phyloP scores from a whole-genome alignment of 805 yeast genomes.

The Metschnikowia lochheadii region DNA sequence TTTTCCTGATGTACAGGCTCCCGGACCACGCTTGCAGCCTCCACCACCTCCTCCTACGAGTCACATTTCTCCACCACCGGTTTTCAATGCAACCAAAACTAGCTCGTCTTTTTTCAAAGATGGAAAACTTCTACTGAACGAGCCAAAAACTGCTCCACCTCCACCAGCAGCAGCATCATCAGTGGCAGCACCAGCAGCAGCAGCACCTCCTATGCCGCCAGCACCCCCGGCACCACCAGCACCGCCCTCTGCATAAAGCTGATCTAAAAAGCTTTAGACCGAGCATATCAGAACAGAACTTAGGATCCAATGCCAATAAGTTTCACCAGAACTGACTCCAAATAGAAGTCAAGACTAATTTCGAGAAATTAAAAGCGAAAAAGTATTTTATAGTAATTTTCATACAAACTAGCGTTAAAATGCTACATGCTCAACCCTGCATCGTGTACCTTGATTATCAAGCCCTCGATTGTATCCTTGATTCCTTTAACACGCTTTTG shows the following conservation, averaged over 20 bases:
- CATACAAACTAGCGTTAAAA: too few relatives aligned
- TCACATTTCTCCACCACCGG: background rate
- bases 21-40: slow-evolving; percentile 1
- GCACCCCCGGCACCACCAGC: slow-evolving; percentile 21
- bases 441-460: slow-evolving; percentile 6
- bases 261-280: background rate
- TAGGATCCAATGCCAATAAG: too few relatives aligned
- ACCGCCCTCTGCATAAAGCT: slow-evolving; percentile 3
- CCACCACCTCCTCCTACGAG: slow-evolving; percentile 4
- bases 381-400: too few relatives aligned
- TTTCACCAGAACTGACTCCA: too few relatives aligned
- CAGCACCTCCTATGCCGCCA: slow-evolving; percentile 21
- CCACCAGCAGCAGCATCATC: slow-evolving; percentile 17
- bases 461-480: slow-evolving; percentile 14
- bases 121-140: background rate
- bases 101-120: slow-evolving; percentile 1
- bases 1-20: slow-evolving; percentile 6
- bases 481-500: slow-evolving; percentile 16
- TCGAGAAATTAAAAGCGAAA: too few relatives aligned
- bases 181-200: slow-evolving; percentile 14
- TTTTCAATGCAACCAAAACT: background rate
- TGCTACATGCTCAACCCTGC: background rate
- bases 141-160: background rate
- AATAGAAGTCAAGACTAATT: too few relatives aligned
- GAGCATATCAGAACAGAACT: background rate